These are phyloP conservation scores for Cystoisospora suis DNA, from an alignment of 169 alveolate genomes.

Conservation along the genomic window DNA sequence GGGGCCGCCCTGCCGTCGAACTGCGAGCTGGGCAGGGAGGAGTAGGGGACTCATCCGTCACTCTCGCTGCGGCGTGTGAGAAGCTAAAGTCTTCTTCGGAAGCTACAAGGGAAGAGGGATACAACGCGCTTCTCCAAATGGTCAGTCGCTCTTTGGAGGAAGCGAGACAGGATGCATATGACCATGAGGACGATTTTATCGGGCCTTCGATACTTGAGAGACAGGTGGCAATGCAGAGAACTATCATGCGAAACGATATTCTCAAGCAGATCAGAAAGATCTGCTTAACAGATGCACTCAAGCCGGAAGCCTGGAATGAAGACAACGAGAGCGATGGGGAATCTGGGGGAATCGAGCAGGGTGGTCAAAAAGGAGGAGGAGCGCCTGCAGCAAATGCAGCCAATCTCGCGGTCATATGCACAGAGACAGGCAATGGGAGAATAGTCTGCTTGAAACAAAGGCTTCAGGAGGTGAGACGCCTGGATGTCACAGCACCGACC, in stretches of 20 bases:
- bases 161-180: not conserved
- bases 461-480: not conserved
- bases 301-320: conserved; percentile 4
- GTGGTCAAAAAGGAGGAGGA: not conserved
- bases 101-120: not conserved
- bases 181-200: not conserved
- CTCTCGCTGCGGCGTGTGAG: not conserved
- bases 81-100: not conserved
- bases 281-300: not conserved
- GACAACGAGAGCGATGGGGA: not conserved
- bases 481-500: too few species aligned
- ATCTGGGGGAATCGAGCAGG: not conserved
- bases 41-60: not conserved
- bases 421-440: not conserved
- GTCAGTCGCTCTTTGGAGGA: not conserved
- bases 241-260: not conserved
- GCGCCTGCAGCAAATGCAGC: not conserved
- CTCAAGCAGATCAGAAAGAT: not conserved
- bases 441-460: not conserved
- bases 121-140: not conserved
- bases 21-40: too few species aligned
- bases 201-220: conserved; percentile 8
- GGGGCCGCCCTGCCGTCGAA: not conserved
- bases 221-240: not conserved
- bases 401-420: not conserved